These are phyloP conservation scores for Tausonia pullulans DNA, from an alignment of 1,284 basidiomycete genomes.

Conservation along the genomic window DNA sequence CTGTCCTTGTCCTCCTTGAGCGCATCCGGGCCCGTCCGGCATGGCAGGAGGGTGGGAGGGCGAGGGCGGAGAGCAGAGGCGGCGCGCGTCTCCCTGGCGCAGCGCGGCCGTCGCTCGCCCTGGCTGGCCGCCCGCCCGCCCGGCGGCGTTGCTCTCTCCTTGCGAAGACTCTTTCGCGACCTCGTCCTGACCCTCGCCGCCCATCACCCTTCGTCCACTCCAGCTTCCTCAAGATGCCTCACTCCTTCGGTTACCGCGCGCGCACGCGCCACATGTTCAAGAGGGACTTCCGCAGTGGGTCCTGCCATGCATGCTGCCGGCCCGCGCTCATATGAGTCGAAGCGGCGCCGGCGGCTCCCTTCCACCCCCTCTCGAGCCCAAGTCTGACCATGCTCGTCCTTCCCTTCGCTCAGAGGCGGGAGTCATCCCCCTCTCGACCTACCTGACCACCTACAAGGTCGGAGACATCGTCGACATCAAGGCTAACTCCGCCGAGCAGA, in stretches of 20 bases:
- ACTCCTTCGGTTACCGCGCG: conserved; percentile 99
- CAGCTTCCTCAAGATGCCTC: conserved; percentile 64
- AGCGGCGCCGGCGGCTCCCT: background rate
- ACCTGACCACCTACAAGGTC: conserved; percentile 82
- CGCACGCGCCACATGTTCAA: conserved; percentile 99
- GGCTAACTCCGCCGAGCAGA: conserved; percentile 97
- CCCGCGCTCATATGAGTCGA: background rate
- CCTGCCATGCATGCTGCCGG: background rate
- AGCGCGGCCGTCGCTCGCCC: no score
- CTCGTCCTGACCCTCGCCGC: conserved; percentile 26
- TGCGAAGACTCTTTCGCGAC: conserved; percentile 17
- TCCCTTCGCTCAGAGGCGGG: conserved; percentile 59
- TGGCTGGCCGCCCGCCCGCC: no score
- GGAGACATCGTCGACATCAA: conserved; percentile 99
- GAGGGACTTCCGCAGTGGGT: conserved; percentile 84
- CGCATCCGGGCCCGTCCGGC: no score
- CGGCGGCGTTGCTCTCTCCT: no score
- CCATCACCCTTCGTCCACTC: conserved; percentile 21
- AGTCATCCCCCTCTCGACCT: conserved; percentile 82
- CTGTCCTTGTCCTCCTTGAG: no score
- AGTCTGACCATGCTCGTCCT: background rate
- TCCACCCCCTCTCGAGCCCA: background rate
- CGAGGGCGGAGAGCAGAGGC: no score
- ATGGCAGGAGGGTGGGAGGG: no score
- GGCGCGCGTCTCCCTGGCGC: no score